Conservation (phyloP, 495 filamentous ascomycete species). For the Penicillium goetzii region DNA sequence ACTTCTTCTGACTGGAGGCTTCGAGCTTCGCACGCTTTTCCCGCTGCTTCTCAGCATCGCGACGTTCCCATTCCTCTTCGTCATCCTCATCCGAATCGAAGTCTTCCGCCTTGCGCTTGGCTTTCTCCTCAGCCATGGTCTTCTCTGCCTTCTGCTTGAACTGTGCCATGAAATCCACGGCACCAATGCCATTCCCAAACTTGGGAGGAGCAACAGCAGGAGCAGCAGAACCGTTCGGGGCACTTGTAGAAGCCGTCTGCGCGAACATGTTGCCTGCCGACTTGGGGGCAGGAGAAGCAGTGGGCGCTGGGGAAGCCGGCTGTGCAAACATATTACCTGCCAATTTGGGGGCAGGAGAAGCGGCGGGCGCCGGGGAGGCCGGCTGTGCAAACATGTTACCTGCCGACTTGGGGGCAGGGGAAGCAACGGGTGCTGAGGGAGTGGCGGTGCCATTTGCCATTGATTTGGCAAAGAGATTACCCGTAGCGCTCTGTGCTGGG, state of each 20-base stretch:
- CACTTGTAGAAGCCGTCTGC: constrained; percentile 3
- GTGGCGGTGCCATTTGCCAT: background rate
- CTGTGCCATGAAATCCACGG: constrained; percentile 42
- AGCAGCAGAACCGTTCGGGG: constrained; percentile 11
- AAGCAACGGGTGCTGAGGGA: background rate
- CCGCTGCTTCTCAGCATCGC: constrained; percentile 50
- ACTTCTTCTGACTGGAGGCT: constrained; percentile 33
- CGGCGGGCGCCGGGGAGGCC: constrained; percentile 10
- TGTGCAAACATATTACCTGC: constrained; percentile 24
- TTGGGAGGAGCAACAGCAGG: constrained; percentile 33
- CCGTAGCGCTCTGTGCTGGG: constrained; percentile 8
- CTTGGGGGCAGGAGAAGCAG: constrained; percentile 1
- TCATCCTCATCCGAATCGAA: constrained; percentile 60
- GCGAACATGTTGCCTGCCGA: constrained; percentile 18
- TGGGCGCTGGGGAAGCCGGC: background rate
- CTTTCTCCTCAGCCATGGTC: constrained; percentile 45
- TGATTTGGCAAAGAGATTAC: constrained; percentile 26
- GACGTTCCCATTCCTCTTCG: constrained; percentile 53
- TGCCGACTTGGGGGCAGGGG: constrained; percentile 1
- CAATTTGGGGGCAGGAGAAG: constrained; percentile 26
- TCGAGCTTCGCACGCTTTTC: constrained; percentile 46
- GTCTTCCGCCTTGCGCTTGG: constrained; percentile 59
- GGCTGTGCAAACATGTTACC: constrained; percentile 6
- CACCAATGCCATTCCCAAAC: constrained; percentile 30
- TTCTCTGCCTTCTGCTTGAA: constrained; percentile 43